Conservation (phyloP, 2,329 filamentous ascomycete species). For the Colletotrichum caudatum region DNA sequence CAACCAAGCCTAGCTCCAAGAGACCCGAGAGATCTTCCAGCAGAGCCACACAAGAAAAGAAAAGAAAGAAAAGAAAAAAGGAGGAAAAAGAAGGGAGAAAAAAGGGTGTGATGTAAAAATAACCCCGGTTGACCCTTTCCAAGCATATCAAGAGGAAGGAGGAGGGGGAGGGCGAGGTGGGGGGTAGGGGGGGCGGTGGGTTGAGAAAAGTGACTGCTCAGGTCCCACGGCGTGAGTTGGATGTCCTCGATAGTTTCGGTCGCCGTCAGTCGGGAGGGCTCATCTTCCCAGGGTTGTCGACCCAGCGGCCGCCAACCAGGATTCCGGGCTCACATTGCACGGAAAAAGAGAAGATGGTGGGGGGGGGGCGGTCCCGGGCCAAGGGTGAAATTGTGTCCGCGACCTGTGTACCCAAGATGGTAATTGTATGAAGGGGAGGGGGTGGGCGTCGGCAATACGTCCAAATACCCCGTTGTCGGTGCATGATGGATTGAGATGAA, state of each 20-base stretch:
- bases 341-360: slow-evolving; percentile 1
- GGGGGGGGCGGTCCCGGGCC: too few relatives aligned
- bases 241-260: slow-evolving; percentile 2
- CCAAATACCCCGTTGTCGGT: slow-evolving; percentile 31
- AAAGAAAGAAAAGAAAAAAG: too few relatives aligned
- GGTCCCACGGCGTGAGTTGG: slow-evolving; percentile 12
- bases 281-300: slow-evolving; percentile 2
- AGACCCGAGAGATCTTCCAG: not conserved
- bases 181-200: too few relatives aligned
- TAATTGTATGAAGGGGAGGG: slow-evolving; percentile 17
- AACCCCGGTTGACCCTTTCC: not conserved
- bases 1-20: not conserved
- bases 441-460: slow-evolving; percentile 26
- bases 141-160: slow-evolving; percentile 1
- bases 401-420: slow-evolving; percentile 23
- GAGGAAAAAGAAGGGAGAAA: too few relatives aligned
- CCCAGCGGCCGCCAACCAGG: slow-evolving; percentile 1
- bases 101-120: not conserved
- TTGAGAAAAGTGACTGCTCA: slow-evolving; percentile 23
- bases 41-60: too few relatives aligned
- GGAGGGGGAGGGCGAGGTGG: too few relatives aligned
- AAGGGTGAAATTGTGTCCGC: slow-evolving; percentile 3
- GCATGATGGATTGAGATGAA: slow-evolving; percentile 25
- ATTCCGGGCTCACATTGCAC: slow-evolving; percentile 17
- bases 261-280: not conserved